Percentiles rank a stretch among this genome's conserved stretches.
Evolutionary conservation across 768 basidiomycete genomes (phyloP).

Genomic region (Leucocoprinus sp.): DNA sequence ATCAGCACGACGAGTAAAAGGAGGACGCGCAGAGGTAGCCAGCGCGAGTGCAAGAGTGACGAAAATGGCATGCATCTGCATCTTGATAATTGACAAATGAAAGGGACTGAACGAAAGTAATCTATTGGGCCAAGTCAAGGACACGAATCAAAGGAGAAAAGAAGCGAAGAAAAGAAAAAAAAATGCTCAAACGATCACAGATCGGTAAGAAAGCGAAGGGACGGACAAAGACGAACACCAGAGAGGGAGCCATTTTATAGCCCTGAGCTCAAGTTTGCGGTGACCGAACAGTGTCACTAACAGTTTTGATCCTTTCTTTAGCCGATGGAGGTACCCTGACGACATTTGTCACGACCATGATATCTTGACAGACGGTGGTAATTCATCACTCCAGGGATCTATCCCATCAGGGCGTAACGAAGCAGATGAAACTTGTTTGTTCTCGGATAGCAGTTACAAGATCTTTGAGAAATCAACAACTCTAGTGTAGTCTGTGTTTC

Average conservation of each 20-base stretch:
- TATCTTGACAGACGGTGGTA: constrained; percentile 2
- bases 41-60: constrained; percentile 26
- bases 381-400: too few species aligned
- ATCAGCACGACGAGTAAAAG: constrained; percentile 19
- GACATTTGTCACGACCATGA: not conserved
- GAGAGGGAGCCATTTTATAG: constrained; percentile 27
- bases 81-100: constrained; percentile 3
- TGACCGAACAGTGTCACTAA: too few species aligned
- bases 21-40: constrained; percentile 27
- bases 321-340: not conserved
- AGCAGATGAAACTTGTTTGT: constrained; percentile 1
- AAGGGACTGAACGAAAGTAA: not conserved
- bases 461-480: not conserved
- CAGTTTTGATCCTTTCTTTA: constrained; percentile 25
- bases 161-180: constrained; percentile 8
- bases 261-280: constrained; percentile 15
- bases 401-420: not conserved
- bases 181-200: constrained; percentile 17
- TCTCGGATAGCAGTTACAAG: too few species aligned
- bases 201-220: constrained; percentile 15
- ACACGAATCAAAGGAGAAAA: constrained; percentile 15
- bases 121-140: constrained; percentile 16
- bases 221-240: constrained; percentile 11
- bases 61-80: constrained; percentile 33
- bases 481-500: not conserved